Base-by-base conservation (phyloP, 2,329 filamentous ascomycete genomes). In the Alternaria brassicae region DNA sequence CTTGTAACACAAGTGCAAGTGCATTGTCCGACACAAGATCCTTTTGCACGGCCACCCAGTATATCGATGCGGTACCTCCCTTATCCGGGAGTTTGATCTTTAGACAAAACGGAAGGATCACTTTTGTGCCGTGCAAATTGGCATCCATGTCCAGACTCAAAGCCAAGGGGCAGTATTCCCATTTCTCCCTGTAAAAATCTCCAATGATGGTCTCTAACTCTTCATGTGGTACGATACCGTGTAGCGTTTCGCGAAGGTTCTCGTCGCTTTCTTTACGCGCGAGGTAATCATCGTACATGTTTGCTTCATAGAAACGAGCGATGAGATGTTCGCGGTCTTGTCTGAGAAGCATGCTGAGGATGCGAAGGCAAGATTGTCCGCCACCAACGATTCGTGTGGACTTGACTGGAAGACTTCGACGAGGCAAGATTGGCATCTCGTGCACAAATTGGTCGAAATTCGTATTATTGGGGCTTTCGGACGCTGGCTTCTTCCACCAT, bases 401-500 rank as follows among this genome's bases (percentile, higher is more conserved):
- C 15, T 6, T 44, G 2, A 44, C 2, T 6, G 40, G 40, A 6
- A 42, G 3, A 8, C 5, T 42, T 5, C 13, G 40, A 3, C n/a
- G 40, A 17, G 23, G 2, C 3, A 3, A 9, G 1, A 42, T 1
- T 27, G 23, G 7, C 23, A 9, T 10, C 1, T 42, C 15, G 15
- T 42, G 6, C 4, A 42, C 6, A 5, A 42, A 42, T 2, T 7
- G 23, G 1, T 27, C 21, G 2, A 42, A 27, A 2, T 42, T 42
- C 7, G 40, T 42, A 28, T 36, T 23, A 4, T 25, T 58, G 28
- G 23, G 53, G 49, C 7, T 37, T 23, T 6, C 42, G 13, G 9
- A 54, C 17, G 2, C 27, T 21, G 2, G 44, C 3, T 44, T 44
- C 23, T 44, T 44, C 44, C 61, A 64, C 65, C 65, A 68, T 36